Evolutionary conservation across 164 flowering plant species (phyloP).

Genomic region (Vitis riparia): DNA sequence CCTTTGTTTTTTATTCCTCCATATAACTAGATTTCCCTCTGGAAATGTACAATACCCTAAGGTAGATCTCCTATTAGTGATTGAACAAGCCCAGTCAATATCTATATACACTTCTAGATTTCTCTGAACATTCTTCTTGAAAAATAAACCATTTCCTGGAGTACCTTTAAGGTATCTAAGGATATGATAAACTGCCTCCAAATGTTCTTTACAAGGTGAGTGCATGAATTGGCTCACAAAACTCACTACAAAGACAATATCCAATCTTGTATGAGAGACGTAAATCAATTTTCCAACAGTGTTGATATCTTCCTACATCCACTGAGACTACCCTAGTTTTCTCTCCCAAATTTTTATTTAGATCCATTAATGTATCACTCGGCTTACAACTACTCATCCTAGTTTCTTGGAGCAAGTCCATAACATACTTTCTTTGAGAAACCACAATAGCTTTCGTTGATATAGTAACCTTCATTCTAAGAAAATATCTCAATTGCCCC

Average conservation of each 20-base stretch:
- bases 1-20: no score
- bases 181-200: neutral
- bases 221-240: no score
- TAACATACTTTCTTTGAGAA: neutral
- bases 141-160: neutral
- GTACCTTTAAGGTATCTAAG: neutral
- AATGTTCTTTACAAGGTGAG: neutral
- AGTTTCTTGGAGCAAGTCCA: neutral
- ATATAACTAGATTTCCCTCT: no score
- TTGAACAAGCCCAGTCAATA: neutral
- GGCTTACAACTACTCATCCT: neutral
- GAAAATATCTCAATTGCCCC: no score
- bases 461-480: no score
- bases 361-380: neutral
- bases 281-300: neutral
- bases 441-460: neutral
- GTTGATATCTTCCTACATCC: neutral
- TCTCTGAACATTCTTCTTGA: neutral
- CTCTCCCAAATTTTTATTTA: neutral
- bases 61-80: no score
- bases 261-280: no score
- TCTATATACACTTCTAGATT: neutral
- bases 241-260: no score
- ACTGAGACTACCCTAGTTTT: neutral
- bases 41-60: no score